phyloP scores from a whole-genome alignment of 306 rosid species.

The Dalbergia cochinchinensis region DNA sequence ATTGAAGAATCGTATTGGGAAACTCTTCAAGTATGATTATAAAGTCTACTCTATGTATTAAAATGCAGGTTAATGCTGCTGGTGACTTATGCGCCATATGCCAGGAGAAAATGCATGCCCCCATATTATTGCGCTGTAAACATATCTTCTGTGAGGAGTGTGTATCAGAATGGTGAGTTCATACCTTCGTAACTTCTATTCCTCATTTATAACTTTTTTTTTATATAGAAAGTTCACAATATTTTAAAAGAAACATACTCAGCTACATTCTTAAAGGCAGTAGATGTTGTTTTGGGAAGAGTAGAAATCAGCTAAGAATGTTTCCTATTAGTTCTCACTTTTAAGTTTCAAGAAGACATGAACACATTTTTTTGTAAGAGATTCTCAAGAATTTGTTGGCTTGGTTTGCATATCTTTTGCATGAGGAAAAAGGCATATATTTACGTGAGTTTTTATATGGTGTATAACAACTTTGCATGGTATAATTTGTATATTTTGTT shows the following conservation, averaged over 20 bases:
- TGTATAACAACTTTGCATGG: neutral
- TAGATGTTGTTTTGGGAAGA: conserved; percentile 12
- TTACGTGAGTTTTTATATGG: neutral
- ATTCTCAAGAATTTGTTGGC: conserved; percentile 15
- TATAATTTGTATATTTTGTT: neutral
- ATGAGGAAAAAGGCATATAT: neutral
- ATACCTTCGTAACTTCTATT: conserved; percentile 12
- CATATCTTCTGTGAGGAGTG: conserved; percentile 95
- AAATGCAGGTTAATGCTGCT: conserved; percentile 73
- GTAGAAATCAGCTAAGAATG: conserved; percentile 23
- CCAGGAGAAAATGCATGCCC: conserved; percentile 97
- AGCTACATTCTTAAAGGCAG: neutral
- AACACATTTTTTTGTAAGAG: neutral
- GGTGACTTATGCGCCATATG: conserved; percentile 96
- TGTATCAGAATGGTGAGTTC: conserved; percentile 90
- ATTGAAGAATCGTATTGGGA: neutral
- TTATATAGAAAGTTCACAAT: neutral
- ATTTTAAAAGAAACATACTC: neutral
- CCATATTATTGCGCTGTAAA: conserved; percentile 82
- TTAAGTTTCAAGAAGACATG: neutral
- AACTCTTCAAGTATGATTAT: conserved; percentile 19
- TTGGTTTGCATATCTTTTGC: conserved; percentile 13
- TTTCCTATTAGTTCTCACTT: conserved; percentile 4
- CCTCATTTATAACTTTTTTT: conserved; percentile 21
- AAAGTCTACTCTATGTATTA: conserved; percentile 18